Evolutionary conservation across 208 protist genomes (phyloP), one percentile per base, ranked within the genome.

Genomic region (Herpetomonas samuelpessoai): DNA sequence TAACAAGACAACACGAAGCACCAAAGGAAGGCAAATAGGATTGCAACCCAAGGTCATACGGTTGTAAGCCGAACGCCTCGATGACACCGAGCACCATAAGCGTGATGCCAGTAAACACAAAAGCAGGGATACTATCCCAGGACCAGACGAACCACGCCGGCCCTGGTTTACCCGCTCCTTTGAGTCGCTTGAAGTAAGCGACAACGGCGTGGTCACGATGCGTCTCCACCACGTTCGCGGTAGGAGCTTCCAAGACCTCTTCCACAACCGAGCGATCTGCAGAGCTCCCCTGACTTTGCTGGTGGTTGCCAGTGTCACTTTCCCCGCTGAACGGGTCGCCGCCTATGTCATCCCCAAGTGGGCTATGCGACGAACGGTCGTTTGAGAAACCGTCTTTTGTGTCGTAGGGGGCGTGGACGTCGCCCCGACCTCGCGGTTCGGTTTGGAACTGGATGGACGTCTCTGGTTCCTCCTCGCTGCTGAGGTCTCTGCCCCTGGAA

Each of bases 21-120:
- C 80, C 80, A 45, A 91, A 86, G 18, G 80, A 86, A 0, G 84
- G 80, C 14, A 88, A 57, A 53, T 73, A 85, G 14, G 72, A 74
- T 16, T 71, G 45, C 21, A 88, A 52, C 1, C 75, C 77, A 22
- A 76, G 31, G 28, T 82, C 39, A 56, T 81, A 73, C 14, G 70
- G 71, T 54, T 74, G 52, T 18, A 87, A 62, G 9, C 72, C 80
- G 55, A 76, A 87, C 19, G 48, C 57, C 41, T 87, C 68, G 18
- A 88, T 73, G 14, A 74, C 70, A 0, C 63, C 71, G 6, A 91
- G 71, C 41, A 88, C 57, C 30, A 75, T 68, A 38, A 91, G 52
- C 1, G 78, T 81, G 25, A 83, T 74, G 24, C 52, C 66, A 12
- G 75, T 83, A 53, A 91, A 81, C 28, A 86, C 10, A 57, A 79